These are phyloP conservation scores for Butyriboletus appendiculatus DNA, from an alignment of 1,284 basidiomycete species.

Conservation along the genomic window DNA sequence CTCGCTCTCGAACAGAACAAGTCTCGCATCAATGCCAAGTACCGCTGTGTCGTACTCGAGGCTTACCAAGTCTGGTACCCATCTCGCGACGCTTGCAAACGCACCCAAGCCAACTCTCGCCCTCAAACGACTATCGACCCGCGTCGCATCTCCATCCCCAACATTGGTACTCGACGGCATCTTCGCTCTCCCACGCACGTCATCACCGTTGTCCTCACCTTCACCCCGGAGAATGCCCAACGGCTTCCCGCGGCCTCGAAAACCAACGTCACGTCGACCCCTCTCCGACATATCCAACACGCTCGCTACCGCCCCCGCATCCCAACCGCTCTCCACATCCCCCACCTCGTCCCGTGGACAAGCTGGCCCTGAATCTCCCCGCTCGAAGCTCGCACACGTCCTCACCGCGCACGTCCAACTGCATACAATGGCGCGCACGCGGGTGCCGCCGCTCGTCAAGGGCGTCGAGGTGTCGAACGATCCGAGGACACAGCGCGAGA, in stretches of 20 bases:
- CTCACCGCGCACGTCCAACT: conserved; percentile 1
- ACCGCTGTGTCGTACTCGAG: background rate
- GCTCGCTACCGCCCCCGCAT: background rate
- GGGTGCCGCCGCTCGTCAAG: background rate
- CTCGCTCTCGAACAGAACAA: background rate
- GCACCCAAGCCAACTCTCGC: background rate
- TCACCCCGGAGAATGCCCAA: background rate
- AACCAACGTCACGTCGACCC: background rate
- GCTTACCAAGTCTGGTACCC: background rate
- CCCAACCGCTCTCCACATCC: background rate
- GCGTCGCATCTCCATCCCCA: conserved; percentile 10
- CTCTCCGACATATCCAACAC: background rate
- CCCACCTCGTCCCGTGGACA: background rate
- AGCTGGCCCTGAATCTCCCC: conserved; percentile 16
- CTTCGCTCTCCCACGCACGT: conserved; percentile 16
- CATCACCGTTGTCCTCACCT: background rate
- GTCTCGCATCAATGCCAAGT: background rate
- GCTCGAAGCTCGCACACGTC: conserved; percentile 25
- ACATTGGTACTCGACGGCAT: conserved; percentile 23
- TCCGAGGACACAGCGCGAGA: conserved; percentile 7
- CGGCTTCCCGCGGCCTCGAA: conserved; percentile 10
- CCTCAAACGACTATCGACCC: background rate
- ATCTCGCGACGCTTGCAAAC: background rate
- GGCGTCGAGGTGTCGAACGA: conserved; percentile 5
- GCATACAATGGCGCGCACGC: background rate